Conservation (phyloP, 345 rosid species). For the Noccaea bulbosa region DNA sequence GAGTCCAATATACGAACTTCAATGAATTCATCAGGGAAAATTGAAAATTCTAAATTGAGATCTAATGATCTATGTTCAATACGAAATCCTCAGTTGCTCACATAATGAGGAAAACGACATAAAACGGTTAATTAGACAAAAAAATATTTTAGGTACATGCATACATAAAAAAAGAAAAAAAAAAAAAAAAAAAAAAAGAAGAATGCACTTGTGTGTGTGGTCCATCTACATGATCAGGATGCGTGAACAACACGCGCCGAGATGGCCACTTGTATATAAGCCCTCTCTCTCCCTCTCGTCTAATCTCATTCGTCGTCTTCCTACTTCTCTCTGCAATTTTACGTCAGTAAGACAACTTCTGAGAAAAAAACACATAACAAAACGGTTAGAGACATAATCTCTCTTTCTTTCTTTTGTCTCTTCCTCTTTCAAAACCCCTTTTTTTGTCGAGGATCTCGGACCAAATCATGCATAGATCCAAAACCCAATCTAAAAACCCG, state of each 20-base stretch:
- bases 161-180: neutral
- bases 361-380: slow-evolving; percentile 1
- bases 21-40: neutral
- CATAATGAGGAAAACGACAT: slow-evolving; percentile 30
- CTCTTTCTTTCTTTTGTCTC: slow-evolving; percentile 35
- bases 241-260: slow-evolving; percentile 45
- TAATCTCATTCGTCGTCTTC: slow-evolving; percentile 37
- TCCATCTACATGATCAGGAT: neutral
- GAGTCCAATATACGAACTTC: neutral
- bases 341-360: slow-evolving; percentile 1
- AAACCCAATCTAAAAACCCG: slow-evolving; percentile 49
- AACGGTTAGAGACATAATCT: slow-evolving; percentile 11
- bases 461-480: slow-evolving; percentile 44
- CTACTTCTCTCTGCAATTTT: slow-evolving; percentile 1
- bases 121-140: slow-evolving; percentile 13
- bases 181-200: neutral
- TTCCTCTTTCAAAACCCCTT: slow-evolving; percentile 17
- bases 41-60: neutral
- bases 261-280: slow-evolving; percentile 21
- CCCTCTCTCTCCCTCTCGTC: neutral
- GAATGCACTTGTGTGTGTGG: slow-evolving; percentile 28
- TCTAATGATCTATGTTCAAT: neutral
- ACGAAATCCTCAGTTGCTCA: neutral
- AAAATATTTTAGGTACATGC: slow-evolving; percentile 29
- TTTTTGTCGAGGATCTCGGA: slow-evolving; percentile 4